Evolutionary conservation across 805 yeast genomes (phyloP).

Genomic region (Barnettozyma siamensis): DNA sequence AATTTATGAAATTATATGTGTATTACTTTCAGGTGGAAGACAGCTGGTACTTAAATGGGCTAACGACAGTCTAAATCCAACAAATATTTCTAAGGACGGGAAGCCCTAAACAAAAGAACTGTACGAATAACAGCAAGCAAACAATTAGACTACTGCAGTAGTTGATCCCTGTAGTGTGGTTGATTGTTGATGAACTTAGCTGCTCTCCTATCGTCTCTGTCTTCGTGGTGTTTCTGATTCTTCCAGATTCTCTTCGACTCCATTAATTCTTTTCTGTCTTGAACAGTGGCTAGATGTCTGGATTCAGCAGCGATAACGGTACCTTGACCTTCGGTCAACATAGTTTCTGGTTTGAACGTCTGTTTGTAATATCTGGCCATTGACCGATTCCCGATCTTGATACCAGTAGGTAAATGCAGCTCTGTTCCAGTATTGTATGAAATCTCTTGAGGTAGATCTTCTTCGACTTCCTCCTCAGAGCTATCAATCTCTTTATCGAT

Average conservation of each 20-base stretch:
- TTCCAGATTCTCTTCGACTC: conserved; percentile 68
- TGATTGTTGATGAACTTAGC: conserved; percentile 82
- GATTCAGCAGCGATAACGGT: conserved; percentile 85
- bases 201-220: conserved; percentile 48
- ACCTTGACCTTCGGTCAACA: conserved; percentile 69
- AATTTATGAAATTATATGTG: too few species aligned
- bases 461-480: conserved; percentile 30
- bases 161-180: conserved; percentile 80
- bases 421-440: conserved; percentile 61
- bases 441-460: conserved; percentile 33
- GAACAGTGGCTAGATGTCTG: conserved; percentile 37
- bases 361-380: conserved; percentile 76
- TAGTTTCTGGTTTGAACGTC: conserved; percentile 52
- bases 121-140: too few species aligned
- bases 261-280: conserved; percentile 39
- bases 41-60: too few species aligned
- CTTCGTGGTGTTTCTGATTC: conserved; percentile 46
- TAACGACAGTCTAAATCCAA: too few species aligned
- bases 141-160: conserved; percentile 38
- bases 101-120: too few species aligned
- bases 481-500: conserved; percentile 34
- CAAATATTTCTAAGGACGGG: too few species aligned
- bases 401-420: conserved; percentile 76
- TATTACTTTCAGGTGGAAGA: too few species aligned
- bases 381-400: conserved; percentile 82